Conservation (phyloP, 1,139 yeast species). For the Debaryomycetaceae sp. region DNA sequence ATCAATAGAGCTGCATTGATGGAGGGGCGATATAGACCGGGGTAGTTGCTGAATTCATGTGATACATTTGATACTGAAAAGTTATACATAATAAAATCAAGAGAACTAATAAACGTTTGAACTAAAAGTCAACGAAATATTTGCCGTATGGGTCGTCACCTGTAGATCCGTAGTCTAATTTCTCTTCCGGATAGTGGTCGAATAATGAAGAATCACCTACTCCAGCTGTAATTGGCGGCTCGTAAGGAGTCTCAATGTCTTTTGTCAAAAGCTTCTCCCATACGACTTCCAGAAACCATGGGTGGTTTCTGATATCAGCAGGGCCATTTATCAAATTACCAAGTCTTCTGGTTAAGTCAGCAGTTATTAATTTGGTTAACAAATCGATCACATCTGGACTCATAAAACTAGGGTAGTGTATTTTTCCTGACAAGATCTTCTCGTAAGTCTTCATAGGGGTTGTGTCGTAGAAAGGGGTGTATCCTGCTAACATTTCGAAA, state of each 20-base stretch:
- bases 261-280: constrained; percentile 57
- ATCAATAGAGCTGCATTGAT: not conserved
- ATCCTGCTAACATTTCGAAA: constrained; percentile 61
- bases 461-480: constrained; percentile 59
- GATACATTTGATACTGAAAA: not conserved
- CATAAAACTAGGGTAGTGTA: constrained; percentile 48
- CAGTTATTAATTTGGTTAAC: constrained; percentile 47
- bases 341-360: constrained; percentile 53
- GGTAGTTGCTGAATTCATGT: not conserved
- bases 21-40: not conserved
- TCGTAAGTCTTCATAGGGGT: constrained; percentile 64
- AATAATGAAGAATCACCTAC: constrained; percentile 63
- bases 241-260: constrained; percentile 62
- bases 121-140: constrained; percentile 47
- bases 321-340: constrained; percentile 60
- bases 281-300: constrained; percentile 58
- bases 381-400: constrained; percentile 52
- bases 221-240: constrained; percentile 60
- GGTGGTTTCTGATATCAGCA: constrained; percentile 53
- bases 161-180: constrained; percentile 50
- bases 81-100: not conserved
- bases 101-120: not conserved
- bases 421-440: constrained; percentile 51
- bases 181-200: constrained; percentile 57
- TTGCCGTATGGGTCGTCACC: constrained; percentile 51